Base-by-base conservation (phyloP, 306 rosid species). In the Elaeagnus macrophylla region DNA sequence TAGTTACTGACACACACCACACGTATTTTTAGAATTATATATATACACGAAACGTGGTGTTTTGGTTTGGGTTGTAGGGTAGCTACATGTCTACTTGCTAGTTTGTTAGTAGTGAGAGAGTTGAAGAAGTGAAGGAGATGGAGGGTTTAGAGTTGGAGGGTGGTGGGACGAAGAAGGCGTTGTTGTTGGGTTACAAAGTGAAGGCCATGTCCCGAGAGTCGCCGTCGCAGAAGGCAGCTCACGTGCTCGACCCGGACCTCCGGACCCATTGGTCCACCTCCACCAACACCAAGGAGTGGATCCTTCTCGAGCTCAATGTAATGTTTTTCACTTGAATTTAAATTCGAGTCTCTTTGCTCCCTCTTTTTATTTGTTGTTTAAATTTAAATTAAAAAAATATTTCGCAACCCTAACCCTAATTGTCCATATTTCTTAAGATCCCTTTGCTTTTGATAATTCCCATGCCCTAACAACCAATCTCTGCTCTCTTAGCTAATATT, bases 211-310 rank as follows among this genome's bases (percentile, higher is more conserved):
- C 97, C 5, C 47, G 97, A 42, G 97, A 89, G 72, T 83, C 97
- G 9, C 85, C 89, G 9, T 73, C 95, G 5, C 95, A 85, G 79
- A 89, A 89, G 49, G 95, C 88, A 9, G 57, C 72, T 5, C 79
- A 81, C 62, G 89, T 89, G 40, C 94, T 85, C 64, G 97, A 89
- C 74, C 39, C 83, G 43, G 95, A 89, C 89, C 95, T 89, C 62
- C 97, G 97, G 51, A 61, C 79, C 13, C 94, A 89, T 76, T 89
- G 97, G 97, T 89, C 97, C 76, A 77, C 95, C 66, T 85, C 85
- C n/a, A 89, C 95, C 68, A 89, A 89, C 59, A 89, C 97, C 62
- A 89, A 89, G 56, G 97, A 89, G 58, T 89, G 95, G 97, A 89
- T 89, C 63, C 76, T 89, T 12, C 95, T 89, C 52, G 89, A 89